phyloP scores from a whole-genome alignment of 2,329 filamentous ascomycete genomes.

The Trichoderma simmonsii region DNA sequence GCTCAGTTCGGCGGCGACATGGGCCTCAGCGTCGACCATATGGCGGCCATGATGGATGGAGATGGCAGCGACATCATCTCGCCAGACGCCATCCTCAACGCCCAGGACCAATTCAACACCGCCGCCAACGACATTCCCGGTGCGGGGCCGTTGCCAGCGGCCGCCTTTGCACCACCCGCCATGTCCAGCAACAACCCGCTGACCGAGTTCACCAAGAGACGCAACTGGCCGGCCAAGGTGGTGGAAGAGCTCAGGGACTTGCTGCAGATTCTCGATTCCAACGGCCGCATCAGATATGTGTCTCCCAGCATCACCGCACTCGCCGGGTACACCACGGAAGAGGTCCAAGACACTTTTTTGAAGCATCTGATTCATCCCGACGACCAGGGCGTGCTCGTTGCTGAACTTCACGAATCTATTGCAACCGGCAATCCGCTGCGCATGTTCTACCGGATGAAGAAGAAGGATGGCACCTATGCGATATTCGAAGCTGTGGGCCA shows the following conservation, averaged over 20 bases:
- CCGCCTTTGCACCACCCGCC: conserved; percentile 35
- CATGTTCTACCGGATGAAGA: conserved; percentile 83
- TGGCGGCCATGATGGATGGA: conserved; percentile 9
- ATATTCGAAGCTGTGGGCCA: conserved; percentile 94
- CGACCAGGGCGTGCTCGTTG: conserved; percentile 76
- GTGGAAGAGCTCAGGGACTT: conserved; percentile 89
- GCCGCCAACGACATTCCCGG: conserved; percentile 39
- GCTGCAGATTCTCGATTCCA: conserved; percentile 79
- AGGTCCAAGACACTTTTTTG: conserved; percentile 72
- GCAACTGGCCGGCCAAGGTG: conserved; percentile 83
- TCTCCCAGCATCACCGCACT: conserved; percentile 73
- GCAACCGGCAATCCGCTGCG: conserved; percentile 74
- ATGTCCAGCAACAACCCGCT: conserved; percentile 38
- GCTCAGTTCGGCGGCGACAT: conserved; percentile 30
- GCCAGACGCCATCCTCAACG: conserved; percentile 29
- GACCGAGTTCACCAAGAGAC: conserved; percentile 58
- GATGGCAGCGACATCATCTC: conserved; percentile 11
- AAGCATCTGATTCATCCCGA: conserved; percentile 82
- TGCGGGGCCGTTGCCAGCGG: conserved; percentile 41
- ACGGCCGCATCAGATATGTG: conserved; percentile 81
- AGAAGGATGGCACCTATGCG: conserved; percentile 66
- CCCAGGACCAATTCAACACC: conserved; percentile 36
- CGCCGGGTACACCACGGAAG: conserved; percentile 69
- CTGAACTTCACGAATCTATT: conserved; percentile 87
- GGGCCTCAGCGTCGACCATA: conserved; percentile 42